Base-by-base conservation (phyloP, 108 stramenopile species). In the Skeletonema menzelii region DNA sequence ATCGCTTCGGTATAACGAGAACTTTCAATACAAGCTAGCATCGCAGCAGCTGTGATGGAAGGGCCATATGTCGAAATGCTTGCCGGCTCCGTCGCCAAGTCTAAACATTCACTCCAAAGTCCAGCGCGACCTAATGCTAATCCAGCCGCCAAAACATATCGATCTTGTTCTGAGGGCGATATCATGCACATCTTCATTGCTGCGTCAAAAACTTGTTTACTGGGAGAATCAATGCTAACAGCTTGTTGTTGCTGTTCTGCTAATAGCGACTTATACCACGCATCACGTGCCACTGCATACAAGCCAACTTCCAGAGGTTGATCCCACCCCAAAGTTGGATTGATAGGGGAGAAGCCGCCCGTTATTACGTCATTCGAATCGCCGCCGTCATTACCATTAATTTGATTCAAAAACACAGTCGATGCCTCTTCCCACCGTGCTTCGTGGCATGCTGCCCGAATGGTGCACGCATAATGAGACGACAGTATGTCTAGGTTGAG, bases 71-170 rank as follows among this genome's bases (percentile, higher is more conserved):
- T 55, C n/a, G 67, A 67, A 56, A 80, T 63, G 14, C 46, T 77
- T 15, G 66, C 70, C 32, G 72, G 82, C 14, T 68, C 71, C 27
- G 68, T 64, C 2, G 82, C 67, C 68, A 86, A 94, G 22, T 88
- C 83, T 8, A 88, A 37, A 55, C 84, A 77, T 24, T 82, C 82
- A 28, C 84, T 64, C 88, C 86, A 88, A 26, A 82, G 74, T 19
- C 91, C 91, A 22, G 88, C 85, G 22, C 75, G 74, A n/a, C 91
- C 93, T n/a, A 95, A 64, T 11, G 90, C 93, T 56, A 69, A 83
- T 8, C 93, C 93, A n/a, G 93, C 93, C 12, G 91, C 89, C 69
- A 95, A 57, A 2, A 91, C 74, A 70, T 94, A 87, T 8, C 68
- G 74, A 28, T 87, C 84, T 72, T 88, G 84, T 63, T 87, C 87